A percentile compares a stretch with the other conserved stretches of the same genome.
Evolutionary conservation across 345 rosid genomes (phyloP).

Genomic region (Crucihimalaya himalaica): DNA sequence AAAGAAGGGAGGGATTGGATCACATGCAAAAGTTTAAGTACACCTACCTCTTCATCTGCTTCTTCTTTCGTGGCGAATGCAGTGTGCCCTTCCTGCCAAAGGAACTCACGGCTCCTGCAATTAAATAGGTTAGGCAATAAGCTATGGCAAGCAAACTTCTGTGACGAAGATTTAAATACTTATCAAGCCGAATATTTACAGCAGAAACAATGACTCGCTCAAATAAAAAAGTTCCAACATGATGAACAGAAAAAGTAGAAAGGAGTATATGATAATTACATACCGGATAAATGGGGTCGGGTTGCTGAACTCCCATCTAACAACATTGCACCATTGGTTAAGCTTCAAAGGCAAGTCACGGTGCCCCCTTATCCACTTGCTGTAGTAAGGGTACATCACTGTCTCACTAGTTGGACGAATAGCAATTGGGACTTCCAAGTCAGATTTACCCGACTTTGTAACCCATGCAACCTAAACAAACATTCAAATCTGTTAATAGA

Average conservation of each 20-base stretch:
- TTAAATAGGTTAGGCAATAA: background rate
- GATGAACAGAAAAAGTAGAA: background rate
- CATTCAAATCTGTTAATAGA: slow-evolving; percentile 14
- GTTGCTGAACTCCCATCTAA: slow-evolving; percentile 98
- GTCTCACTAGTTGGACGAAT: slow-evolving; percentile 99
- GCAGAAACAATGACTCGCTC: background rate
- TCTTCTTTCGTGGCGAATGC: slow-evolving; percentile 85
- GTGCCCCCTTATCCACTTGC: slow-evolving; percentile 98
- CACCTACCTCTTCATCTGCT: slow-evolving; percentile 83
- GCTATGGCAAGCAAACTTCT: slow-evolving; percentile 10
- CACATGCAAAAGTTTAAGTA: slow-evolving; percentile 20
- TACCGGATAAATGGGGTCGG: slow-evolving; percentile 99
- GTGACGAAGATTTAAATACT: background rate
- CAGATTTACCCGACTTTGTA: slow-evolving; percentile 87
- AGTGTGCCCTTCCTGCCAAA: slow-evolving; percentile 99
- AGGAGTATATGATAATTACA: background rate
- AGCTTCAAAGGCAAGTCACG: slow-evolving; percentile 94
- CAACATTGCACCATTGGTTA: slow-evolving; percentile 99
- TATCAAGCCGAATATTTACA: background rate
- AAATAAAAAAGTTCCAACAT: background rate
- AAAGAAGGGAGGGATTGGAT: background rate
- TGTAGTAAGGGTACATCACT: slow-evolving; percentile 94
- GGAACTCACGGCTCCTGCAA: slow-evolving; percentile 96
- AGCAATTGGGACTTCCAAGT: slow-evolving; percentile 89
- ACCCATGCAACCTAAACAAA: slow-evolving; percentile 92